phyloP scores from a whole-genome alignment of 192 early-diverging fungal genomes.

The Gryganskiella cystojenkinii region DNA sequence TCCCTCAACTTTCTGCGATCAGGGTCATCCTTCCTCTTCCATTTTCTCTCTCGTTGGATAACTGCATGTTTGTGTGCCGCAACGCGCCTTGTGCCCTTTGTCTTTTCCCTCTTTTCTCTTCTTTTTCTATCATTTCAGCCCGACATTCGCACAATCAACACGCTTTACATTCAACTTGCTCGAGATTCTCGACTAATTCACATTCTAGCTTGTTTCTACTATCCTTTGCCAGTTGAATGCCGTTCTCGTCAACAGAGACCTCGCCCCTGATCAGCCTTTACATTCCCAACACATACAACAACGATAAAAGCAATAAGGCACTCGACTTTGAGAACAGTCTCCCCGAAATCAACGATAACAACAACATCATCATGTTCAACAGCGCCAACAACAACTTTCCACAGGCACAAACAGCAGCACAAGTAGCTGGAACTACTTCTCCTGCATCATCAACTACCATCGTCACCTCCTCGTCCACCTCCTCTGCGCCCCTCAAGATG shows the following conservation, averaged over 20 bases:
- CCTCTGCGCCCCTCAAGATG: constrained; percentile 14
- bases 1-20: no score
- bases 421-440: background rate
- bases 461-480: background rate
- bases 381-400: background rate
- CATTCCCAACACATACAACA: background rate
- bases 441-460: constrained; percentile 2
- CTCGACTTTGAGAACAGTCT: background rate
- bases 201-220: background rate
- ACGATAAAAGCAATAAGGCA: background rate
- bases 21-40: background rate
- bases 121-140: background rate
- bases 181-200: background rate
- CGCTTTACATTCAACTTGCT: background rate
- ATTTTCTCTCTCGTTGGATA: background rate
- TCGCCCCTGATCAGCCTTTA: background rate
- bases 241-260: background rate
- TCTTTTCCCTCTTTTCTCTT: background rate
- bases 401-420: background rate
- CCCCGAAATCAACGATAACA: background rate
- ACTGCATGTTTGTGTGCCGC: background rate
- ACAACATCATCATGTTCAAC: background rate
- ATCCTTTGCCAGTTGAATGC: no score
- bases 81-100: background rate
- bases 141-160: no score